Percentiles rank a stretch among this genome's conserved stretches.
Evolutionary conservation across 106 monocot species (phyloP).

Genomic region (Triglochin maritima): DNA sequence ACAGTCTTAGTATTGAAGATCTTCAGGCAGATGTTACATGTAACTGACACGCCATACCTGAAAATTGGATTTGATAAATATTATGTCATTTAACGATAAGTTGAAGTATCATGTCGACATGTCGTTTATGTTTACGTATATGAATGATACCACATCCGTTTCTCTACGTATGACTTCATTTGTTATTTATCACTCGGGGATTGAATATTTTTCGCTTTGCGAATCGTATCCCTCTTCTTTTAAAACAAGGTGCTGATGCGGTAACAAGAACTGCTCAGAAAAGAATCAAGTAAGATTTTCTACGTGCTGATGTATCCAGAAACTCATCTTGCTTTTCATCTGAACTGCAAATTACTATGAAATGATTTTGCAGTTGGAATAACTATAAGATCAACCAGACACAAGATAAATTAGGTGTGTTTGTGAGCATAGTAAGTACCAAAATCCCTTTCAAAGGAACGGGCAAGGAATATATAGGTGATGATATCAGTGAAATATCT

Average conservation of each 20-base stretch:
- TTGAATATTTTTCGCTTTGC: slow-evolving; percentile 93
- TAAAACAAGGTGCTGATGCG: slow-evolving; percentile 99
- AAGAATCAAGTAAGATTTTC: slow-evolving; percentile 69
- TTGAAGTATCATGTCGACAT: too few relatives aligned
- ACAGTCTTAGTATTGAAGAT: too few relatives aligned
- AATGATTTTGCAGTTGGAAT: slow-evolving; percentile 58
- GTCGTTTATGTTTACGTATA: too few relatives aligned
- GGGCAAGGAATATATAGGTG: slow-evolving; percentile 97
- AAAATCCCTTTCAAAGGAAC: slow-evolving; percentile 99
- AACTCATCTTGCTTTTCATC: too few relatives aligned
- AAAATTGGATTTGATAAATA: not conserved
- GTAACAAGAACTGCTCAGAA: slow-evolving; percentile 88
- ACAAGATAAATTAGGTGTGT: slow-evolving; percentile 99
- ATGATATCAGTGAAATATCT: slow-evolving; percentile 96
- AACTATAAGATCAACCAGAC: slow-evolving; percentile 89
- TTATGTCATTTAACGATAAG: too few relatives aligned
- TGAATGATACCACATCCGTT: not conserved
- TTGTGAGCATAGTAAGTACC: slow-evolving; percentile 97
- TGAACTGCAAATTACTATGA: too few relatives aligned
- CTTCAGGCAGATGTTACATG: too few relatives aligned
- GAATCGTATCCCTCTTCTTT: slow-evolving; percentile 95
- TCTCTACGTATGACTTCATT: not conserved
- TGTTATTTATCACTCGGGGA: slow-evolving; percentile 30
- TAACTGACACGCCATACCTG: not conserved
- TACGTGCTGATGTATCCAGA: not conserved